A percentile compares a stretch with the other conserved stretches of the same genome.
Evolutionary conservation across 2,329 filamentous ascomycete species (phyloP).

Genomic region (Trichocomaceae sp.): DNA sequence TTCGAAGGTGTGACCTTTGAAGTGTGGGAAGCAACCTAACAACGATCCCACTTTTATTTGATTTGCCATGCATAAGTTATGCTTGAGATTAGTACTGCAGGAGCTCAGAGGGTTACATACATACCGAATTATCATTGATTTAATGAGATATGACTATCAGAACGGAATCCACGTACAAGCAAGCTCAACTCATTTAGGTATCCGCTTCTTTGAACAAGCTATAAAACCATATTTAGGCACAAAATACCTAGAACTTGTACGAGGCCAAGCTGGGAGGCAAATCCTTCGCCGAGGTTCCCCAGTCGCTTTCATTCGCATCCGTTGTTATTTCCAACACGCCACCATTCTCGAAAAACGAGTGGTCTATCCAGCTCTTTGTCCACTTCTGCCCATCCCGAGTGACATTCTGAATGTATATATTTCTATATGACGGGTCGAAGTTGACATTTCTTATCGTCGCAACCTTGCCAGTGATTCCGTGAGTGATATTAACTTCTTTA

Average conservation of each 20-base stretch:
- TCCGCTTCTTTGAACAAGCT: background rate
- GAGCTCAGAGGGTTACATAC: background rate
- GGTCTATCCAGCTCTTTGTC: constrained; percentile 57
- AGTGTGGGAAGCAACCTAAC: background rate
- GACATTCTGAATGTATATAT: constrained; percentile 58
- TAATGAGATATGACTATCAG: background rate
- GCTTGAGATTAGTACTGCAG: background rate
- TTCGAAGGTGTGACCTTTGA: constrained; percentile 3
- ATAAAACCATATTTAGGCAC: background rate
- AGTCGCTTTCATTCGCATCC: constrained; percentile 56
- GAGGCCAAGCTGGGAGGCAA: constrained; percentile 50
- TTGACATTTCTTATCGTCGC: constrained; percentile 52
- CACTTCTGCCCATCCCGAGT: constrained; percentile 54
- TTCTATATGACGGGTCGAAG: constrained; percentile 50
- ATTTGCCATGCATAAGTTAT: background rate
- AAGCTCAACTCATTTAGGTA: background rate
- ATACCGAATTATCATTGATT: background rate
- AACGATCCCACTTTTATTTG: background rate
- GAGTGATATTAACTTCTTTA: constrained; percentile 48
- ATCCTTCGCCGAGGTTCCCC: constrained; percentile 53
- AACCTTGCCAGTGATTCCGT: constrained; percentile 50
- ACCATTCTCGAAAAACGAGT: constrained; percentile 59
- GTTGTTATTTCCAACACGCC: constrained; percentile 55
- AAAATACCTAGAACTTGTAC: constrained; percentile 4
- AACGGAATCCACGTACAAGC: background rate